These are phyloP conservation scores for Candida neerlandica DNA, from an alignment of 1,139 yeast genomes.

Conservation along the genomic window DNA sequence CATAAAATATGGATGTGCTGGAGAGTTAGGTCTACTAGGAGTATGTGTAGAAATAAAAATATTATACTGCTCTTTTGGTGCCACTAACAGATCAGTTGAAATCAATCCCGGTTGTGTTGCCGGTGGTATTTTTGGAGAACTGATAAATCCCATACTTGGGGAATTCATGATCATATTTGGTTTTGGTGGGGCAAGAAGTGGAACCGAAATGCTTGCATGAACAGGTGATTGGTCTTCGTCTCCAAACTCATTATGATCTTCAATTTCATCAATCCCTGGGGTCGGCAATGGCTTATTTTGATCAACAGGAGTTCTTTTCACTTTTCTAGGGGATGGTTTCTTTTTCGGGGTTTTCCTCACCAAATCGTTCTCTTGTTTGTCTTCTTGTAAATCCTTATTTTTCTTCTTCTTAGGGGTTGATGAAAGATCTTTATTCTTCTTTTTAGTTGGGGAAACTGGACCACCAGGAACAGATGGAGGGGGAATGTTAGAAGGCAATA, in stretches of 20 bases:
- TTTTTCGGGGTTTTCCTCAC: constrained; percentile 3
- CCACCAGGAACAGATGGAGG: constrained; percentile 13
- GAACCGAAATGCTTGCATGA: background rate
- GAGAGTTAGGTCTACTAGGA: background rate
- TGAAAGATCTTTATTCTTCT: constrained; percentile 1
- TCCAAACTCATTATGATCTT: background rate
- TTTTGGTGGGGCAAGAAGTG: constrained; percentile 4
- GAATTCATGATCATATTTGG: constrained; percentile 5
- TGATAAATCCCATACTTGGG: constrained; percentile 10
- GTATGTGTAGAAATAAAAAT: constrained; percentile 5
- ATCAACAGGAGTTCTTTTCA: constrained; percentile 8
- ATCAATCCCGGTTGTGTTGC: background rate
- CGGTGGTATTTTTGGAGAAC: constrained; percentile 6
- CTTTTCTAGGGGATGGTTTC: constrained; percentile 4
- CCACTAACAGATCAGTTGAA: constrained; percentile 5
- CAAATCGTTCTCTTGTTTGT: background rate
- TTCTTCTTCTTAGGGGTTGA: constrained; percentile 7
- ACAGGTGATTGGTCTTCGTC: background rate
- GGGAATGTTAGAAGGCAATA: constrained; percentile 19
- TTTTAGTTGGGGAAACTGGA: constrained; percentile 1
- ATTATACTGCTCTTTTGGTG: constrained; percentile 8
- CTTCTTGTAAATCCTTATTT: background rate
- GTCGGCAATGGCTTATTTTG: constrained; percentile 11
- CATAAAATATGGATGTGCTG: constrained; percentile 7
- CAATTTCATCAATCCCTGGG: background rate